phyloP scores from a whole-genome alignment of 2,329 filamentous ascomycete species.

The Lasiodiplodia gonubiensis region DNA sequence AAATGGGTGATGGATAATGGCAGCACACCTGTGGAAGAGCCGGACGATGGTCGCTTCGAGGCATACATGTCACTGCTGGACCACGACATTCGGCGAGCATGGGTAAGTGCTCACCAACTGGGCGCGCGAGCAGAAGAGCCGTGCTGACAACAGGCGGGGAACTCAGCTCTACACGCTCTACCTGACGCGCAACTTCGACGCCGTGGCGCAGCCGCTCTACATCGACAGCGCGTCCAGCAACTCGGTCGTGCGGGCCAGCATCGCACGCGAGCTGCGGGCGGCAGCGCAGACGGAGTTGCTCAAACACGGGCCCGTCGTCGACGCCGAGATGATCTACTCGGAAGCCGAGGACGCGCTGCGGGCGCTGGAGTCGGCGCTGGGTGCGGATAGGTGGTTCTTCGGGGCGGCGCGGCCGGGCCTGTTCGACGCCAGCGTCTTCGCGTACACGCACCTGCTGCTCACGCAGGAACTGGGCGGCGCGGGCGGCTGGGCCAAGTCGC shows the following conservation, averaged over 20 bases:
- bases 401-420: constrained; percentile 64
- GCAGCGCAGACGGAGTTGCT: constrained; percentile 78
- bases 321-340: constrained; percentile 62
- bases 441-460: constrained; percentile 83
- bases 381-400: constrained; percentile 67
- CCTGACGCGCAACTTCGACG: constrained; percentile 70
- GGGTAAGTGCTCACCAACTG: constrained; percentile 60
- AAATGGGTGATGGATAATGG: constrained; percentile 66
- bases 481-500: constrained; percentile 65
- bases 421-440: constrained; percentile 89
- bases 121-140: not conserved
- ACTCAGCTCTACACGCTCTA: constrained; percentile 78
- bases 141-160: not conserved
- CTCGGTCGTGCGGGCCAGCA: constrained; percentile 64
- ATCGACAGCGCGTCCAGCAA: constrained; percentile 67
- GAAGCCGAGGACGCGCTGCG: constrained; percentile 68
- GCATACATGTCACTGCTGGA: constrained; percentile 81
- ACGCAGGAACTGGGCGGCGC: constrained; percentile 61
- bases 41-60: constrained; percentile 65
- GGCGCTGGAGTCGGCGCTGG: constrained; percentile 66
- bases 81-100: constrained; percentile 79
- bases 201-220: constrained; percentile 74
- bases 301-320: constrained; percentile 64
- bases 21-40: constrained; percentile 46
- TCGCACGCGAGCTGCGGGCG: constrained; percentile 69